Base-by-base conservation (phyloP, 352 stramenopile genomes). In the Phytophthora chlamydospora region DNA sequence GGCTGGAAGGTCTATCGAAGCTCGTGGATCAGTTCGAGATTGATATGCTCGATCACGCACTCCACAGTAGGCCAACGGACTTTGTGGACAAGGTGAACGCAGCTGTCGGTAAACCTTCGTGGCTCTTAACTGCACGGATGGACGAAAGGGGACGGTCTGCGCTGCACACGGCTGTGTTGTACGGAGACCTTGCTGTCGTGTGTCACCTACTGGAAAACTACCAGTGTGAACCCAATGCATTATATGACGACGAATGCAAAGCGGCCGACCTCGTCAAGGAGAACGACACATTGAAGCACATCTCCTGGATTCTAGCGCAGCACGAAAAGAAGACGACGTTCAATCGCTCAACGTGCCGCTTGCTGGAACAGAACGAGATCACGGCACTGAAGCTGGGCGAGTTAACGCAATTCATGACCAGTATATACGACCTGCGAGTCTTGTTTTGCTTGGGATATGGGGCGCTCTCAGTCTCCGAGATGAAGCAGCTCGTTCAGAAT, bases 321-420 rank as follows among this genome's bases (percentile, higher is more conserved):
- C 49, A 57, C 29, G 38, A 47, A 38, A 57, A 57, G 49, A 57
- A 57, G 27, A 27, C 19, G 4, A 47, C 2, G 38, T 47, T 57
- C 49, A 32, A 40, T 14, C 21, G 39, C 0, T 6, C 39, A n/a
- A 11, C 49, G 0, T 46, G 24, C 1, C 12, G 39, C 16, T 14
- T 57, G 3, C 6, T 57, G 9, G 9, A 6, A 6, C 11, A 47
- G 39, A 40, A 47, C 13, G 3, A 46, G 14, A 41, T 59, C 0
- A 52, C 51, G 10, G 13, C n/a, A 0, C 5, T 19, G 12, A 33
- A 38, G 13, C 51, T 59, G 3, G n/a, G 14, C 40, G 31, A 51
- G 7, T 34, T 59, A 24, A 16, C 35, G 13, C 19, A 34, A 5
- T 33, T 43, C 17, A 39, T 59, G 29, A 59, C 51, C 40, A 59